These are phyloP conservation scores for Begonia masoniana DNA, from an alignment of 306 rosid species.

Conservation along the genomic window DNA sequence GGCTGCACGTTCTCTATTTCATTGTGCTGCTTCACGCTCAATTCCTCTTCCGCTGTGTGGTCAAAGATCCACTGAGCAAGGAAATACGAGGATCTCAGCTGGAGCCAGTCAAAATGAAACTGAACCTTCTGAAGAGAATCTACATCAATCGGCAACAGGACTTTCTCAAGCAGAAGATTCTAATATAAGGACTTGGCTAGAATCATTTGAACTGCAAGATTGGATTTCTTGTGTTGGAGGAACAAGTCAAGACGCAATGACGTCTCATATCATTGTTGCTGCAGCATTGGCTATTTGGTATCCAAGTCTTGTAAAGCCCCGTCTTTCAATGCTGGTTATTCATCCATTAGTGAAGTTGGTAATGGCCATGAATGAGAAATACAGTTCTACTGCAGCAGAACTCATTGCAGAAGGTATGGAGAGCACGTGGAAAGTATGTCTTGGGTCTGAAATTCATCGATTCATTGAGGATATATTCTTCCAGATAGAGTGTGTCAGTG, in stretches of 20 bases:
- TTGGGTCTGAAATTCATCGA: constrained; percentile 66
- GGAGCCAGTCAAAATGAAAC: constrained; percentile 25
- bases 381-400: constrained; percentile 95
- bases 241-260: constrained; percentile 95
- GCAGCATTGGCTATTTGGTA: constrained; percentile 96
- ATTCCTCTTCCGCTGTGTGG: constrained; percentile 56
- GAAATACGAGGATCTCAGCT: constrained; percentile 15
- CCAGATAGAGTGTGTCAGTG: constrained; percentile 83
- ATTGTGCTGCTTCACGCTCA: constrained; percentile 89
- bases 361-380: constrained; percentile 82
- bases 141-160: constrained; percentile 20
- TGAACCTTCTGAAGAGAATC: constrained; percentile 19
- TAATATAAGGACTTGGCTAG: constrained; percentile 60
- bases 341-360: constrained; percentile 88
- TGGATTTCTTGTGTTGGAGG: constrained; percentile 99
- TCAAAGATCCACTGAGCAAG: constrained; percentile 29
- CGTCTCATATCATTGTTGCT: constrained; percentile 91
- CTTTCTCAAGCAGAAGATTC: constrained; percentile 42
- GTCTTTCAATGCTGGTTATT: constrained; percentile 54
- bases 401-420: constrained; percentile 98
- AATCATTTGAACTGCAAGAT: constrained; percentile 90
- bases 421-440: constrained; percentile 69
- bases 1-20: constrained; percentile 98
- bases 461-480: constrained; percentile 76
- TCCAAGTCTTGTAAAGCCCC: constrained; percentile 78